phyloP scores from a whole-genome alignment of 2,329 filamentous ascomycete genomes.

The Colletotrichum coccodes region DNA sequence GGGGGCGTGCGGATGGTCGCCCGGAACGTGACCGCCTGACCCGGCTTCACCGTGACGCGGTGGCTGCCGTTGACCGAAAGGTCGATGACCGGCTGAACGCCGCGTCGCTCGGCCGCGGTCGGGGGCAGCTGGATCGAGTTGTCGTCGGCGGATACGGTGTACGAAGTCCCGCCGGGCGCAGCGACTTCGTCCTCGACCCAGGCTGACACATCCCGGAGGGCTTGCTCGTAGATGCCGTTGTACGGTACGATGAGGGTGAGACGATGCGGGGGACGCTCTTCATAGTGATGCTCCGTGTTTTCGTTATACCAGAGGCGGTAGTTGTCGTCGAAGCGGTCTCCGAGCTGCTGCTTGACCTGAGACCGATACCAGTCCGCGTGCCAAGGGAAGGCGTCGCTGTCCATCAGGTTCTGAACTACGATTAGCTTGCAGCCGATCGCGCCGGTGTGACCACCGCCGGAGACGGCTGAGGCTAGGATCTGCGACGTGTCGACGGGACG shows the following conservation, averaged over 20 bases:
- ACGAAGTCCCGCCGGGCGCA: conserved; percentile 25
- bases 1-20: conserved; percentile 9
- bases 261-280: not conserved
- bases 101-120: conserved; percentile 21
- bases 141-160: conserved; percentile 7
- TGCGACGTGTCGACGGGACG: conserved; percentile 10
- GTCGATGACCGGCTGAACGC: conserved; percentile 35
- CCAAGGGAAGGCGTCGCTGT: conserved; percentile 37
- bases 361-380: conserved; percentile 38
- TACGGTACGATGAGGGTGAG: conserved; percentile 24
- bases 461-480: not conserved
- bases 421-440: conserved; percentile 36
- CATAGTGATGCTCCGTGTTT: conserved; percentile 34
- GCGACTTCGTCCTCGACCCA: conserved; percentile 34
- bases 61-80: not conserved
- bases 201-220: conserved; percentile 33
- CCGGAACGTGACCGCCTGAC: conserved; percentile 18
- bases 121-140: conserved; percentile 30
- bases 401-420: conserved; percentile 35
- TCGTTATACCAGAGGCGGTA: conserved; percentile 37
- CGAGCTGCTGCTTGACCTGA: conserved; percentile 25
- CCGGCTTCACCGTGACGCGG: not conserved
- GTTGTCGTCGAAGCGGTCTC: conserved; percentile 26
- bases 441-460: conserved; percentile 13
- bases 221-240: conserved; percentile 32